Evolutionary conservation across 2,329 filamentous ascomycete species (phyloP), one percentile per base, ranked within the genome.

Genomic region (Penicillium sp.): DNA sequence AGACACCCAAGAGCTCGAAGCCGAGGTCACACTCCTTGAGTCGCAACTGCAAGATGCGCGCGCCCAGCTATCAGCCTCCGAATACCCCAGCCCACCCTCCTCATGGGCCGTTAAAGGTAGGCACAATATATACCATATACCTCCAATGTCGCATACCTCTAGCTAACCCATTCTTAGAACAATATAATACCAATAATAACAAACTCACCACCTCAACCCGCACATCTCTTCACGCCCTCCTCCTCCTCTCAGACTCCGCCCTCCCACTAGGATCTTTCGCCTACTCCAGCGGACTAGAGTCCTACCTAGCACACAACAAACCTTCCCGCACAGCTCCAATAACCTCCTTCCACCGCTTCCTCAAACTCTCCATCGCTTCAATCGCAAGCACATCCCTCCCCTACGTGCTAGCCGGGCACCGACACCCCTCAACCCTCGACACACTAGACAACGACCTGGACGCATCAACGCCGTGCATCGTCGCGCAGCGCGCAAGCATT

Each of bases 201-300:
- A 31, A 50, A 29, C 9, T 57, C 25, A 51, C 60, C 29, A 46
- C 21, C 15, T 11, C 60, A 16, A 43, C 50, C 34, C 53, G 48
- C 47, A 47, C 59, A 34, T 66, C 68, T 6, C 75, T 79, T 5
- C 84, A 86, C 66, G 76, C 81, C 27, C 78, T 87, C 11, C 79
- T 87, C 44, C 77, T 87, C 16, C 80, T 87, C 29, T 82, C 85
- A 51, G 85, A 87, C 72, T 87, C 84, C 21, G 84, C 84, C 19
- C 79, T 87, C 1, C 85, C 85, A 1, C 74, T 87, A 2, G 85
- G 85, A 45, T 86, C 85, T 1, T 87, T 87, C 68, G 85, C 85
- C 61, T 87, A 87, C 75, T 85, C 82, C 69, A 84, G 79, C 66
- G 85, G 85, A 5, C 75, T 87, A 19, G 85, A 87, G 70, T 87